phyloP scores from a whole-genome alignment of 2,329 filamentous ascomycete genomes.

The Venturia asperata region DNA sequence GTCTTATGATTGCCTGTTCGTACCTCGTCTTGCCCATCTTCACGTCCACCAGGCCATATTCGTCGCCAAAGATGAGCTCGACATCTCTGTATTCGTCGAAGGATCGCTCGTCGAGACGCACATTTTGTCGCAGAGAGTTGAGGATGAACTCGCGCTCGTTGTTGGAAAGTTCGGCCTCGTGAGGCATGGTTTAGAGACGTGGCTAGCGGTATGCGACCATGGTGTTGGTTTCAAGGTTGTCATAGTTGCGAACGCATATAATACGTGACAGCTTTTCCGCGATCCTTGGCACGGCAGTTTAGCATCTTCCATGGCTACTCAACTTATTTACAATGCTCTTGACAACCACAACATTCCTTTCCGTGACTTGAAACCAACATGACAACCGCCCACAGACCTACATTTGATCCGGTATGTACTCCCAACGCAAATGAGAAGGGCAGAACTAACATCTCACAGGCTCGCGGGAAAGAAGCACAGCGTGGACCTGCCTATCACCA shows the following conservation, averaged over 20 bases:
- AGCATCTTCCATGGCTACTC: neutral
- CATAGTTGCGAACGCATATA: neutral
- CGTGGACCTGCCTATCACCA: constrained; percentile 94
- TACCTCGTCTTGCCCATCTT: constrained; percentile 85
- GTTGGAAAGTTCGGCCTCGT: constrained; percentile 81
- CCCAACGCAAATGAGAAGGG: constrained; percentile 5
- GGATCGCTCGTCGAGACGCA: constrained; percentile 76
- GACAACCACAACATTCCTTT: neutral
- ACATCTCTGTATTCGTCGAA: constrained; percentile 74
- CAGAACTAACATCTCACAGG: constrained; percentile 45
- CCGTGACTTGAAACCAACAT: constrained; percentile 29
- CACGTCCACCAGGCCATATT: constrained; percentile 85
- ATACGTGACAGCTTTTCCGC: neutral
- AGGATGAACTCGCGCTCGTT: constrained; percentile 83
- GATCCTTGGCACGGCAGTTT: neutral
- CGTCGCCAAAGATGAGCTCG: constrained; percentile 75
- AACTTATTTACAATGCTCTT: neutral
- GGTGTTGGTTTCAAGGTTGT: neutral
- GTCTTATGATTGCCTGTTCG: constrained; percentile 20
- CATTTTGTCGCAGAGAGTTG: constrained; percentile 70
- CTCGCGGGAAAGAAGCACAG: constrained; percentile 88
- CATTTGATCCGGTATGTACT: constrained; percentile 76
- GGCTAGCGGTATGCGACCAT: neutral
- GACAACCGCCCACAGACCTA: constrained; percentile 67
- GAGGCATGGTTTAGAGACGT: constrained; percentile 62